Conservation (phyloP, 352 stramenopile genomes). For the Globisporangium radiosum region DNA sequence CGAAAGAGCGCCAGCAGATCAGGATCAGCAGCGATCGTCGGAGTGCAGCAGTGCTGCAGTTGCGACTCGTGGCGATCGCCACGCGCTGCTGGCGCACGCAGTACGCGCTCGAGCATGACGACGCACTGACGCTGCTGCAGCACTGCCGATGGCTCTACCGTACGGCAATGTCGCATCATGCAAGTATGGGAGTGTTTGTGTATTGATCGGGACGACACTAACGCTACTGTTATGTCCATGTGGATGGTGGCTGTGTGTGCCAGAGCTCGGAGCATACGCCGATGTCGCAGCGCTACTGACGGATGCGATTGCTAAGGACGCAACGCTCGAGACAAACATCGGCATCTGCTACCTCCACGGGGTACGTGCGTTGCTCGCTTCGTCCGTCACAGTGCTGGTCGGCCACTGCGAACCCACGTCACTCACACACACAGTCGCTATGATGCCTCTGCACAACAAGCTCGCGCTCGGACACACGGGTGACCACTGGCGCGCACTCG, state of each 20-base stretch:
- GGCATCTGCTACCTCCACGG: constrained; percentile 40
- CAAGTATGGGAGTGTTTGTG: not conserved
- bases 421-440: not conserved
- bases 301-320: not conserved
- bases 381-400: too few relatives aligned
- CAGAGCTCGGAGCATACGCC: constrained; percentile 31
- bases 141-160: constrained; percentile 70
- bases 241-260: not conserved
- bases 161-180: constrained; percentile 13
- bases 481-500: constrained; percentile 39
- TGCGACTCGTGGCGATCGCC: constrained; percentile 26
- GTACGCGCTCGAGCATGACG: constrained; percentile 52
- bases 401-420: too few relatives aligned
- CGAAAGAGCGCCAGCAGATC: constrained; percentile 6
- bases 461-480: constrained; percentile 23
- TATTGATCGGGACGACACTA: not conserved
- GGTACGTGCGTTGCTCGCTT: constrained; percentile 16
- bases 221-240: not conserved
- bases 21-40: not conserved
- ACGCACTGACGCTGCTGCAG: constrained; percentile 26
- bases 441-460: constrained; percentile 15
- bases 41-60: constrained; percentile 1
- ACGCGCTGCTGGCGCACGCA: constrained; percentile 34
- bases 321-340: constrained; percentile 8
- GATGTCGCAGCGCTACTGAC: constrained; percentile 22